Base-by-base conservation (phyloP, 1,284 basidiomycete species). In the Singerocomus rubriflavus region DNA sequence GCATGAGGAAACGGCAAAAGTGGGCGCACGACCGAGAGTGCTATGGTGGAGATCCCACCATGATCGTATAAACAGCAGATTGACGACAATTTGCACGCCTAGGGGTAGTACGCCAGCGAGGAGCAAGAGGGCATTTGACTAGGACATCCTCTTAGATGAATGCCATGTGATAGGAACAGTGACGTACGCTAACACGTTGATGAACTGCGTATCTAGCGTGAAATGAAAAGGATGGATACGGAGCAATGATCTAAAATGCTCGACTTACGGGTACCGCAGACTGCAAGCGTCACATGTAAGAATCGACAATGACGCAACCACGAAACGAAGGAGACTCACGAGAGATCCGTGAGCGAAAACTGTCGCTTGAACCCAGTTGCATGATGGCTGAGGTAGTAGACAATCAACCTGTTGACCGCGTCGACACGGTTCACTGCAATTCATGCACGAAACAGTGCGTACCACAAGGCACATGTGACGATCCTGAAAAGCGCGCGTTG, bases 11-110 rank as follows among this genome's bases (percentile, higher is more conserved):
- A 32, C 17, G 14, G 11, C 33, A 44, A 27, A 6, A 21, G 21
- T 21, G 6, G 11, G 65, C 74, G 52, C 50, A 80, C 80, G 64
- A 4, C 85, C 86, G 9, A 88, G 74, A 26, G 80, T 63, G 38
- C 80, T 75, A 53, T 79, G 80, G 66, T 91, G 88, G 21, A 82
- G 67, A 58, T 91, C 88, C 84, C 86, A 88, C 62, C 78, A 74
- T 1, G 76, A 80, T 7, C 81, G 73, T 3, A 79, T 62, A n/a
- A 82, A 73, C 10, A 80, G 48, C 5, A 76, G 16, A 44, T 82
- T 80, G 52, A 85, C 67, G 6, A 76, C 54, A 17, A 76, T 64
- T 50, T 85, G 74, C n/a, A 79, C 59, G 6, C 77, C 53, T 0
- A 81, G 60, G 0, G 85, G 82, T 4, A 79, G 64, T 3, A 67